phyloP scores from a whole-genome alignment of 192 early-diverging fungal species.

The Dissophora globulifera region DNA sequence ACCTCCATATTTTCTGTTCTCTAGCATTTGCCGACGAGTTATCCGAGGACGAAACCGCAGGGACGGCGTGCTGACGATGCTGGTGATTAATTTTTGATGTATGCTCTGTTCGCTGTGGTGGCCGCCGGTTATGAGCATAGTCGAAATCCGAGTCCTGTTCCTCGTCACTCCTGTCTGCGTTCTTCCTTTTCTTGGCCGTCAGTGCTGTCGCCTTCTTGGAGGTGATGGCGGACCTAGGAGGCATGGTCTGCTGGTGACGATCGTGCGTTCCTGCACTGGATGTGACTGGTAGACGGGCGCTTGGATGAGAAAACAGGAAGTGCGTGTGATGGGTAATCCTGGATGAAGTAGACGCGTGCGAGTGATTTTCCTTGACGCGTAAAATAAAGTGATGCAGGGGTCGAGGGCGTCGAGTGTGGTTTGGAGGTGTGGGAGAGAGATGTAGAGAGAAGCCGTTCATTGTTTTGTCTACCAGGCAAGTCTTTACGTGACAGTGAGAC shows the following conservation, averaged over 20 bases:
- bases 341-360: too few species aligned
- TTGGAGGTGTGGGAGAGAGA: neutral
- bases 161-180: conserved; percentile 26
- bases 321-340: neutral
- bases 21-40: conserved; percentile 13
- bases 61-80: conserved; percentile 27
- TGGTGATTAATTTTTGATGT: conserved; percentile 4
- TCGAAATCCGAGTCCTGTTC: conserved; percentile 39
- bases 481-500: too few species aligned
- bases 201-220: neutral
- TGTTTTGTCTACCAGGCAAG: neutral
- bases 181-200: conserved; percentile 37
- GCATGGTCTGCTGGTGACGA: conserved; percentile 31
- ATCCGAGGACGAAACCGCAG: conserved; percentile 30
- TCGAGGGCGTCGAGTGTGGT: too few species aligned
- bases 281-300: conserved; percentile 28
- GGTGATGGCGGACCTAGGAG: conserved; percentile 8
- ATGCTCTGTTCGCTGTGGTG: conserved; percentile 5
- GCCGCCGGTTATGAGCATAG: conserved; percentile 18
- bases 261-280: too few species aligned
- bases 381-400: too few species aligned
- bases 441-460: neutral
- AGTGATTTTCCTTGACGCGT: too few species aligned
- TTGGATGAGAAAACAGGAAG: neutral
- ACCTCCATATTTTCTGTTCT: conserved; percentile 23